These are phyloP conservation scores for Colletotrichum tropicicola DNA, from an alignment of 2,329 filamentous ascomycete genomes.

Conservation along the genomic window DNA sequence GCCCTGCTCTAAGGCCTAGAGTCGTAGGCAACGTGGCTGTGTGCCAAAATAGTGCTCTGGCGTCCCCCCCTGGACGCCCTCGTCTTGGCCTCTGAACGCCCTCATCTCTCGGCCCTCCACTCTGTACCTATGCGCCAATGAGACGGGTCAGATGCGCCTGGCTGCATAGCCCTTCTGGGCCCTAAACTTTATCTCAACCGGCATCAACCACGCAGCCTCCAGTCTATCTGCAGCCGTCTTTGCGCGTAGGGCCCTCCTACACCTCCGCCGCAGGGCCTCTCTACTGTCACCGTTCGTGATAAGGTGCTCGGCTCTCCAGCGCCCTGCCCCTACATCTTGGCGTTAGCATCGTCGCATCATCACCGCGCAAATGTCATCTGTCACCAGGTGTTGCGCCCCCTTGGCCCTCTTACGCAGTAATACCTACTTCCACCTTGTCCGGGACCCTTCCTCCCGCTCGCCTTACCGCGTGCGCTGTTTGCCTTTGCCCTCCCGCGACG, in stretches of 20 bases:
- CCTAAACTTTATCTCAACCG: constrained; percentile 20
- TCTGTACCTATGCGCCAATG: background rate
- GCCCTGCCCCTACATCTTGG: constrained; percentile 13
- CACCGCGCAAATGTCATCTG: too few species aligned
- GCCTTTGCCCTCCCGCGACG: background rate
- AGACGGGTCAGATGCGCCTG: background rate
- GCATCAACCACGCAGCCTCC: constrained; percentile 22
- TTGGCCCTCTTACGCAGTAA: too few species aligned
- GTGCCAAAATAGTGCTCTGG: background rate
- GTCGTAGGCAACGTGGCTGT: constrained; percentile 10
- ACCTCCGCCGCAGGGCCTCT: background rate
- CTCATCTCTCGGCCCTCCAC: constrained; percentile 8
- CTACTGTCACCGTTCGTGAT: background rate
- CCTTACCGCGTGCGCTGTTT: background rate
- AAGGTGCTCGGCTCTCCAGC: background rate
- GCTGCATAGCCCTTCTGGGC: constrained; percentile 1
- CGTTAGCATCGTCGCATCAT: background rate
- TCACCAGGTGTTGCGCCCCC: background rate
- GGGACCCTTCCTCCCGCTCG: too few species aligned
- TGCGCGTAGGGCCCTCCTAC: background rate
- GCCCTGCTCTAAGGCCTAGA: background rate
- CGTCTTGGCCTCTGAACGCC: constrained; percentile 2
- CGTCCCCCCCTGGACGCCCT: background rate
- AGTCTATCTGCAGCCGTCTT: background rate
- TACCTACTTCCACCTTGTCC: too few species aligned